Evolutionary conservation across 2,329 filamentous ascomycete species (phyloP).

Genomic region (Penicillium sp.): DNA sequence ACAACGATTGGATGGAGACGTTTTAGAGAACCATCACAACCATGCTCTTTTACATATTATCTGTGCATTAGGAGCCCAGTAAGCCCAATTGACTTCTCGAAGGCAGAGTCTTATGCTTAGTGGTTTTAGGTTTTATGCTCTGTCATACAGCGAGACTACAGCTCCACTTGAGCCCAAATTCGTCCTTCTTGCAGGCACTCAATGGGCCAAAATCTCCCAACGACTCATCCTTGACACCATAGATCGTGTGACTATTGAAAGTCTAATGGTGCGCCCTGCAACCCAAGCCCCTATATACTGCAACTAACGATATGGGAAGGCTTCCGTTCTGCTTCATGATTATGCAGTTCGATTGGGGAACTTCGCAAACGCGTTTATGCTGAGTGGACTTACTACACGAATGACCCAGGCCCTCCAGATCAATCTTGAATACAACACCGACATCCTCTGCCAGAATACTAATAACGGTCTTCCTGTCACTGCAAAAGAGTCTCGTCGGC

Average conservation of each 20-base stretch:
- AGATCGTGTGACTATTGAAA: constrained; percentile 19
- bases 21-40: neutral
- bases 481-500: constrained; percentile 23
- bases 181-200: constrained; percentile 11
- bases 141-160: constrained; percentile 14
- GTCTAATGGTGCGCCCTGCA: constrained; percentile 13
- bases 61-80: constrained; percentile 18
- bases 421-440: constrained; percentile 27
- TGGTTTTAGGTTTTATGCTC: constrained; percentile 12
- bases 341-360: constrained; percentile 26
- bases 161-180: constrained; percentile 8
- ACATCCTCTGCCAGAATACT: constrained; percentile 21
- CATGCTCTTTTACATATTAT: constrained; percentile 18
- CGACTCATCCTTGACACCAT: constrained; percentile 16
- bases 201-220: constrained; percentile 17
- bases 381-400: constrained; percentile 25
- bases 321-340: constrained; percentile 25
- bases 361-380: constrained; percentile 28
- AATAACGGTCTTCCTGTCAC: constrained; percentile 14
- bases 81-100: neutral
- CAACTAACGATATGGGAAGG: constrained; percentile 4
- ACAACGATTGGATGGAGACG: constrained; percentile 11
- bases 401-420: constrained; percentile 27
- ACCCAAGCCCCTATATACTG: too few species aligned
- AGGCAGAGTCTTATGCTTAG: neutral